Conservation (phyloP, 192 early-diverging fungal genomes). For the Chytriomyces sp. region DNA sequence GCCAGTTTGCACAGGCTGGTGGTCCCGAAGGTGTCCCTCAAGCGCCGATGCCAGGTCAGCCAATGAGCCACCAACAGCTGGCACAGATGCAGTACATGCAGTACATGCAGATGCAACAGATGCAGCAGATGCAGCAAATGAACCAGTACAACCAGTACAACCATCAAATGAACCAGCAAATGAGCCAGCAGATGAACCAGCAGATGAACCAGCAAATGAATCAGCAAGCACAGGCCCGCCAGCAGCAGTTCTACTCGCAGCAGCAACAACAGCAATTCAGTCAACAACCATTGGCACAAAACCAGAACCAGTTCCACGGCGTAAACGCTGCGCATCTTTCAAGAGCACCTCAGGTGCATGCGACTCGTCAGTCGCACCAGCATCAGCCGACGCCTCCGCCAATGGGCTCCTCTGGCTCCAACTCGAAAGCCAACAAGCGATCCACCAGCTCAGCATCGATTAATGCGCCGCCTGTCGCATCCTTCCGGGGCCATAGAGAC, state of each 20-base stretch:
- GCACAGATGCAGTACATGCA: conserved; percentile 9
- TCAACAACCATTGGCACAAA: too few relatives aligned
- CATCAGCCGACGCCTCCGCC: neutral
- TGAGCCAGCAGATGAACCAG: neutral
- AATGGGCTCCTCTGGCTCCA: neutral
- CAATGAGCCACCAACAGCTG: too few relatives aligned
- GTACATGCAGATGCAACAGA: conserved; percentile 8
- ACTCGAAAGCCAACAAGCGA: neutral
- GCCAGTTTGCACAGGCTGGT: neutral
- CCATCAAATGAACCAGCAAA: conserved; percentile 6
- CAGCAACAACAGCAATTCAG: neutral
- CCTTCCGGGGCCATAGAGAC: neutral
- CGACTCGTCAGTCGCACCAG: neutral
- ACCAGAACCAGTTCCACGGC: too few relatives aligned
- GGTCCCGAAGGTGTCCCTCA: too few relatives aligned
- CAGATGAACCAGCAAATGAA: neutral
- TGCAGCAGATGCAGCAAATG: conserved; percentile 11
- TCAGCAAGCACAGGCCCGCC: neutral
- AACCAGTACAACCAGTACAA: neutral
- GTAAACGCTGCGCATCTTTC: too few relatives aligned
- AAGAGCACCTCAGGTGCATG: too few relatives aligned
- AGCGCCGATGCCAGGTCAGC: too few relatives aligned
- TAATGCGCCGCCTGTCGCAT: neutral
- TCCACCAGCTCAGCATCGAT: neutral
- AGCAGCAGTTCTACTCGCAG: neutral